These are phyloP conservation scores for Daedalea quercina DNA, from an alignment of 768 basidiomycete genomes.

Conservation along the genomic window DNA sequence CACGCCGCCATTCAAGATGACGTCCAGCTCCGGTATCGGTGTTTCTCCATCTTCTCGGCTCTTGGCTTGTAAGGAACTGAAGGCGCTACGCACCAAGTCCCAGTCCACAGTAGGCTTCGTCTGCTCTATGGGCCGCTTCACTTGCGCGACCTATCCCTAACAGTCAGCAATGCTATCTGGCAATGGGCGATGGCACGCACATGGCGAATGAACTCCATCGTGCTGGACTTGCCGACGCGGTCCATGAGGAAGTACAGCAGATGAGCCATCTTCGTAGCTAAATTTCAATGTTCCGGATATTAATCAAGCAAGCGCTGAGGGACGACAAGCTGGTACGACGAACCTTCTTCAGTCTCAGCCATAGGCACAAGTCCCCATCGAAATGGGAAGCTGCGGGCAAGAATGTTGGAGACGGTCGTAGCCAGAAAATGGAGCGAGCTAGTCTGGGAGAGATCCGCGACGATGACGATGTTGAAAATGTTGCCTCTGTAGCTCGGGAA, in stretches of 20 bases:
- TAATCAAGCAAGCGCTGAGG: background rate
- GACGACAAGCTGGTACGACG: constrained; percentile 8
- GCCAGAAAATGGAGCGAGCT: constrained; percentile 56
- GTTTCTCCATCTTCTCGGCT: constrained; percentile 17
- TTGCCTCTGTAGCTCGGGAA: constrained; percentile 72
- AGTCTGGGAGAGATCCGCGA: constrained; percentile 70
- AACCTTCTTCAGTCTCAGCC: constrained; percentile 42
- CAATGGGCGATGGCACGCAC: constrained; percentile 27
- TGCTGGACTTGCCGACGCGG: constrained; percentile 53
- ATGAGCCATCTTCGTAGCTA: constrained; percentile 65
- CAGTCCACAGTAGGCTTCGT: constrained; percentile 32
- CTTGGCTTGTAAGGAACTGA: constrained; percentile 29
- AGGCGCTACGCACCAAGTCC: constrained; percentile 34
- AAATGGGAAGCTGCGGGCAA: constrained; percentile 68
- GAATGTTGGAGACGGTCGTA: constrained; percentile 59
- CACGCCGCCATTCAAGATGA: constrained; percentile 27
- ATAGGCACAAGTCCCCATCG: constrained; percentile 84
- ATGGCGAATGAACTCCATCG: constrained; percentile 52
- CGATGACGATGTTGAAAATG: constrained; percentile 76
- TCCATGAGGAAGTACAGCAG: constrained; percentile 63
- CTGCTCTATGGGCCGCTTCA: constrained; percentile 23
- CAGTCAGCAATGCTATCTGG: too few species aligned
- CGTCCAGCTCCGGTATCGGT: constrained; percentile 28
- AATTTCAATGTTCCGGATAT: background rate
- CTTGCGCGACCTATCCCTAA: constrained; percentile 34